These are phyloP conservation scores for Suhomyces kilbournensis DNA, from an alignment of 805 yeast genomes.

Conservation along the genomic window DNA sequence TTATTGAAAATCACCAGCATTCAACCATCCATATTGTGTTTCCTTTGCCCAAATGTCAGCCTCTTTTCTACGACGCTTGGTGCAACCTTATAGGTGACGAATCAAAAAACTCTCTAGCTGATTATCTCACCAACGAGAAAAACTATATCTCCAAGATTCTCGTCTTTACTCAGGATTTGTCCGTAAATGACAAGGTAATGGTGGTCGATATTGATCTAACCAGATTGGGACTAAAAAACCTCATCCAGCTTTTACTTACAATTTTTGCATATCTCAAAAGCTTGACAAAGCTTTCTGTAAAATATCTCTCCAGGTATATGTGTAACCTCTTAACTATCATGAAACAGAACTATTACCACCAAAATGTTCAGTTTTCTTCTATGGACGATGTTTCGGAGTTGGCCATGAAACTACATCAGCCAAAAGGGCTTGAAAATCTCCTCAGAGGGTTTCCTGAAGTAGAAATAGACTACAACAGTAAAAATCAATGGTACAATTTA, in stretches of 20 bases:
- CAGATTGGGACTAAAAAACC: slow-evolving; percentile 38
- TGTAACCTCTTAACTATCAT: slow-evolving; percentile 49
- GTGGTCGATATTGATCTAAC: slow-evolving; percentile 52
- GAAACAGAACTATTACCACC: slow-evolving; percentile 39
- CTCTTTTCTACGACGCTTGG: slow-evolving; percentile 44
- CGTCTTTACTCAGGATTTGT: slow-evolving; percentile 42
- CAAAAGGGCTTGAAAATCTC: slow-evolving; percentile 34
- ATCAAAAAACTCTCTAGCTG: slow-evolving; percentile 47
- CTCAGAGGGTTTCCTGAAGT: slow-evolving; percentile 40
- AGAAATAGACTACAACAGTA: slow-evolving; percentile 31
- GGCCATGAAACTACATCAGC: slow-evolving; percentile 36
- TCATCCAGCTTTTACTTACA: slow-evolving; percentile 29
- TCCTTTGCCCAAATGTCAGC: slow-evolving; percentile 22
- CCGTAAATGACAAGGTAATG: slow-evolving; percentile 37
- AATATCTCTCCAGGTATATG: slow-evolving; percentile 38
- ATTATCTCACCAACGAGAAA: slow-evolving; percentile 26
- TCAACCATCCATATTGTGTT: slow-evolving; percentile 42
- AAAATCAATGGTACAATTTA: slow-evolving; percentile 41
- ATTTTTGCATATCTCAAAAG: slow-evolving; percentile 30
- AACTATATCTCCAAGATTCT: slow-evolving; percentile 36
- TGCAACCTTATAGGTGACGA: slow-evolving; percentile 65
- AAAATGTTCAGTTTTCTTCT: slow-evolving; percentile 33
- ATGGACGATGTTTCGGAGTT: slow-evolving; percentile 48
- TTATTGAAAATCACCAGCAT: slow-evolving; percentile 1
- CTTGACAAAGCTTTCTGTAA: background rate